Percentiles rank a stretch among this genome's conserved stretches.
These are phyloP conservation scores for Rhizoctonia solani DNA, from an alignment of 1,284 basidiomycete genomes.

Conservation along the genomic window DNA sequence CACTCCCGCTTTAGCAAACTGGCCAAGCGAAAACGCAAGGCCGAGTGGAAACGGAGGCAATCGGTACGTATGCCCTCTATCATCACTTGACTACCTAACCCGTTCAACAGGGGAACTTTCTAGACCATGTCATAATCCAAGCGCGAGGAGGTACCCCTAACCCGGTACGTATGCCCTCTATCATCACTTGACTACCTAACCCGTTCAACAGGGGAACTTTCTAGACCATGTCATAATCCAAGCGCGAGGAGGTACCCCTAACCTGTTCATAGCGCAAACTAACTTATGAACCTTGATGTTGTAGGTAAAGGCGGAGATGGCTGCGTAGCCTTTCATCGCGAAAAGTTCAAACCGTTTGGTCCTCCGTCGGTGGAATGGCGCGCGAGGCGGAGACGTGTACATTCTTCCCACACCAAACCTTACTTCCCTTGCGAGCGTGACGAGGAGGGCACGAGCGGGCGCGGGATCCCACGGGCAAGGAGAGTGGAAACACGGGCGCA, in stretches of 20 bases:
- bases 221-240: conserved; percentile 59
- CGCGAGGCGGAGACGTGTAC: conserved; percentile 84
- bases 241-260: conserved; percentile 66
- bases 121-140: conserved; percentile 59
- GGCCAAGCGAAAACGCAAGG: not conserved
- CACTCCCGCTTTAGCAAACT: not conserved
- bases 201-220: conserved; percentile 18
- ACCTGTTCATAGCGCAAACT: conserved; percentile 38
- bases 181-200: no score
- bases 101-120: conserved; percentile 18
- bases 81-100: not conserved
- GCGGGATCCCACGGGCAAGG: conserved; percentile 77
- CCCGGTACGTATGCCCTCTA: conserved; percentile 49
- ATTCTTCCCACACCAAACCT: conserved; percentile 74
- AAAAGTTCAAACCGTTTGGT: conserved; percentile 76
- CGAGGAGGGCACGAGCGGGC: conserved; percentile 67
- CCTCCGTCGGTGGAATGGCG: conserved; percentile 91
- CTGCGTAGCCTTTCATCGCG: conserved; percentile 80
- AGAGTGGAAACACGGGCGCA: conserved; percentile 80
- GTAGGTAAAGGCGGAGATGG: conserved; percentile 82
- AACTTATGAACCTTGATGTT: conserved; percentile 38
- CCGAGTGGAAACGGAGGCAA: conserved; percentile 53
- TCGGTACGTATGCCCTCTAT: conserved; percentile 52
- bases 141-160: conserved; percentile 66
- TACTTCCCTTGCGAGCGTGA: conserved; percentile 74